phyloP scores from a whole-genome alignment of 148 eudicot species.

The Cornus kousa region DNA sequence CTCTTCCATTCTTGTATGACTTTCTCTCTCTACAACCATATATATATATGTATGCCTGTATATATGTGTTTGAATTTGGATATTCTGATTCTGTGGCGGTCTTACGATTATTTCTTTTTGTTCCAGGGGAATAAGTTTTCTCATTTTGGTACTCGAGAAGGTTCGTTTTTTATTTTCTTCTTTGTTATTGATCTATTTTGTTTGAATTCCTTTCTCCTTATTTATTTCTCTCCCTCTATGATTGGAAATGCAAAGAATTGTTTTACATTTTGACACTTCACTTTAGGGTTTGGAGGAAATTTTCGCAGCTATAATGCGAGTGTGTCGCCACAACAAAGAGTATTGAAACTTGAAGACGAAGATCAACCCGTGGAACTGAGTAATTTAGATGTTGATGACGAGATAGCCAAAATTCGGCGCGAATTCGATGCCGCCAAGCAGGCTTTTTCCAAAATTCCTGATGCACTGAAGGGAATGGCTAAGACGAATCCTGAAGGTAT shows the following conservation, averaged over 20 bases:
- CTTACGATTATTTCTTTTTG: background rate
- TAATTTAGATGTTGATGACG: conserved; percentile 26
- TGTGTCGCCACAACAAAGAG: conserved; percentile 29
- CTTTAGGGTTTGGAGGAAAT: conserved; percentile 37
- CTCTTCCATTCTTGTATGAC: conserved; percentile 16
- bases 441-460: conserved; percentile 65
- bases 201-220: background rate
- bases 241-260: background rate
- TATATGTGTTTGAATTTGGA: background rate
- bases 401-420: conserved; percentile 53
- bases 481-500: conserved; percentile 82
- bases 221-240: too few relatives aligned
- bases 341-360: conserved; percentile 43
- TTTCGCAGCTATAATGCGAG: conserved; percentile 32
- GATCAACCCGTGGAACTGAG: conserved; percentile 5
- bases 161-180: background rate
- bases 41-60: background rate
- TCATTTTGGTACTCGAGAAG: conserved; percentile 11
- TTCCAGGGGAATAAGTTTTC: conserved; percentile 21
- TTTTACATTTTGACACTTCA: background rate
- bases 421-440: conserved; percentile 62
- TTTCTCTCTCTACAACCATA: background rate
- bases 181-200: background rate
- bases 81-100: background rate
- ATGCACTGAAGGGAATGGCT: conserved; percentile 68